Evolutionary conservation across 2,329 filamentous ascomycete species (phyloP).

Genomic region (Fusarium falciforme): DNA sequence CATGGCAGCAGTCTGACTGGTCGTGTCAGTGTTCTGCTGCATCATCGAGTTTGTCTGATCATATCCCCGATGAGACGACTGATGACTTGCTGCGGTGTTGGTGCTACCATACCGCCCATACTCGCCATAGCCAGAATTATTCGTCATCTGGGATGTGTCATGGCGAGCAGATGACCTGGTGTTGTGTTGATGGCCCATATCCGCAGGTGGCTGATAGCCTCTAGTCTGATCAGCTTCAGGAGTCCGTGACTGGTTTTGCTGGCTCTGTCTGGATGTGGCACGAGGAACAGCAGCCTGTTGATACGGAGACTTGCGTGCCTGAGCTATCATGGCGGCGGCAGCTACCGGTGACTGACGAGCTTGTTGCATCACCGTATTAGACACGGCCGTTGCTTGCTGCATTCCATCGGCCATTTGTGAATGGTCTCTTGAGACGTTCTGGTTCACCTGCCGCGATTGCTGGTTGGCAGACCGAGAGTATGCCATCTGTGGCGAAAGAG

Average conservation of each 20-base stretch:
- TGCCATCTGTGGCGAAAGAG: conserved; percentile 30
- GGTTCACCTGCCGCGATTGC: conserved; percentile 10
- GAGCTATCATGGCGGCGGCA: conserved; percentile 46
- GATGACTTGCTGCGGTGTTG: conserved; percentile 11
- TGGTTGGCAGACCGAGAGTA: conserved; percentile 10
- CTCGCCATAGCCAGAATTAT: conserved; percentile 31
- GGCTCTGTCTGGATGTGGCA: conserved; percentile 50
- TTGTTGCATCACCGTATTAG: conserved; percentile 37
- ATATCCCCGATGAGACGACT: conserved; percentile 39
- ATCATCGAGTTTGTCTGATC: conserved; percentile 44
- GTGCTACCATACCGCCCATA: conserved; percentile 33
- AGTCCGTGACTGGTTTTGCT: conserved; percentile 48
- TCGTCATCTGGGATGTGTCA: conserved; percentile 15
- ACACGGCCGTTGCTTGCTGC: conserved; percentile 6
- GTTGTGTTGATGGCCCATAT: conserved; percentile 22
- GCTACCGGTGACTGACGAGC: conserved; percentile 44
- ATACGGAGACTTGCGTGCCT: conserved; percentile 47
- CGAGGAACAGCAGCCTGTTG: conserved; percentile 42
- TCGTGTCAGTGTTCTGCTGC: background rate
- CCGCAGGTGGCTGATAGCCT: conserved; percentile 28
- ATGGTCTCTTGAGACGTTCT: conserved; percentile 15
- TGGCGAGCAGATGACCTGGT: conserved; percentile 16
- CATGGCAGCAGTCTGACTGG: conserved; percentile 46
- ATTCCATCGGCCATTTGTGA: conserved; percentile 15
- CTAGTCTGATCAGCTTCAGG: conserved; percentile 39